Base-by-base conservation (phyloP, 352 stramenopile species). In the Blastocystis hominis region DNA sequence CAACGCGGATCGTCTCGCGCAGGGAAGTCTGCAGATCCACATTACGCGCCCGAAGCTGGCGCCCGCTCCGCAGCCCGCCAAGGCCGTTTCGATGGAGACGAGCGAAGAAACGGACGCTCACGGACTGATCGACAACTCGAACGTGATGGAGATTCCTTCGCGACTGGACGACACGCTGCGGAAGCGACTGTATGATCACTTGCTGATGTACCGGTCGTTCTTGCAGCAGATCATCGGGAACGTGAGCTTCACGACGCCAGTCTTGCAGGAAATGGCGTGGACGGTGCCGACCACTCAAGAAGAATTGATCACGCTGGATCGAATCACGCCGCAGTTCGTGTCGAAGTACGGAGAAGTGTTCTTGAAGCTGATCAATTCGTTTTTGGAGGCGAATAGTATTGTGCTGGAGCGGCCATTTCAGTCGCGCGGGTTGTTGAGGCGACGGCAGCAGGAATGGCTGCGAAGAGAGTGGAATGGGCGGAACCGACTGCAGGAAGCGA, bases 211-310 rank as follows among this genome's bases (percentile, higher is more conserved):
- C 6, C 72, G 72, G n/a, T 24, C 34, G 1, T 66, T 42, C 5
- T 15, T 84, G 72, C 50, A 80, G 7, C 36, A 54, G 36, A 42
- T 80, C 24, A 80, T 17, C 13, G 70, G 46, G 46, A 34, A 20
- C 2, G 55, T 47, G 1, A 68, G 36, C 34, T 47, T 84, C 13
- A 64, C 72, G 46, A 42, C 15, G 2, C 17, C 50, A 5, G 72
- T 84, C 1, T n/a, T 84, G 9, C 34, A 84, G 34, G 72, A 84
- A 53, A 64, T 84, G 15, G 54, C 72, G 50, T 24, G 20, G 15
- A 84, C 72, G 4, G 72, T 84, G 54, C 72, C 72, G 30, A 63
- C 54, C n/a, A 84, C 72, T n/a, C 44, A 84, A 46, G 72, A 44
- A 3, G 72, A 84, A 46, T 5, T 84, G 46, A 20, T 84, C n/a